Conservation (phyloP, 345 rosid genomes). For the Zanthoxylum bungeanum region DNA sequence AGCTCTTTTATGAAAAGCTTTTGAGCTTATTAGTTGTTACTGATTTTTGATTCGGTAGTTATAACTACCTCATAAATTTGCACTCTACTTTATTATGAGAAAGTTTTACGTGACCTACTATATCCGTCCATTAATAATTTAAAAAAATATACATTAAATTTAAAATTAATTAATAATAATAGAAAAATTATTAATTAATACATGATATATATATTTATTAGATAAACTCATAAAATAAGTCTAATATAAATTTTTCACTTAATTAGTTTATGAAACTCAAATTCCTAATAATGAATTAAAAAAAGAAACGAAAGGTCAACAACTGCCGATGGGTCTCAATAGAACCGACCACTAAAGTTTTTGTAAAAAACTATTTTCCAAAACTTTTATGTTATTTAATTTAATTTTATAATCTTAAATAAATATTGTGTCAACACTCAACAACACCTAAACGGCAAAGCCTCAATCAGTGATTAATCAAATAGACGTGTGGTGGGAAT, state of each 20-base stretch:
- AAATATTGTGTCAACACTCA: neutral
- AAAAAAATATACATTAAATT: too few species aligned
- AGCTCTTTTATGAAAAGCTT: neutral
- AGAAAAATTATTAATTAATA: too few species aligned
- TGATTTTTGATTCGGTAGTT: neutral
- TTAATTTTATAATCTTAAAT: neutral
- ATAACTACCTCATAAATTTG: neutral
- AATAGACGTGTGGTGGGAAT: conserved; percentile 6
- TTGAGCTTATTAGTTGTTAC: neutral
- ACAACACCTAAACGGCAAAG: neutral
- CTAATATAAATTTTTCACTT: too few species aligned
- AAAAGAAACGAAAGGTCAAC: neutral
- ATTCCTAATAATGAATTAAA: neutral
- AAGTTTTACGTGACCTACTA: too few species aligned
- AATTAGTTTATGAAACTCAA: too few species aligned
- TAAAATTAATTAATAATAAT: too few species aligned
- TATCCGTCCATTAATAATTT: too few species aligned
- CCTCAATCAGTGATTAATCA: neutral
- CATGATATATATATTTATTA: too few species aligned
- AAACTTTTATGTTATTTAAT: neutral
- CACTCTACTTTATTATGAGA: neutral
- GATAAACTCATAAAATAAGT: too few species aligned
- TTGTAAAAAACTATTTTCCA: neutral
- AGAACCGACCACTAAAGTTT: conserved; percentile 3
- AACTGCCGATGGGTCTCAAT: neutral